These are phyloP conservation scores for Daldinia sp. DNA, from an alignment of 2,329 filamentous ascomycete genomes.

Conservation along the genomic window DNA sequence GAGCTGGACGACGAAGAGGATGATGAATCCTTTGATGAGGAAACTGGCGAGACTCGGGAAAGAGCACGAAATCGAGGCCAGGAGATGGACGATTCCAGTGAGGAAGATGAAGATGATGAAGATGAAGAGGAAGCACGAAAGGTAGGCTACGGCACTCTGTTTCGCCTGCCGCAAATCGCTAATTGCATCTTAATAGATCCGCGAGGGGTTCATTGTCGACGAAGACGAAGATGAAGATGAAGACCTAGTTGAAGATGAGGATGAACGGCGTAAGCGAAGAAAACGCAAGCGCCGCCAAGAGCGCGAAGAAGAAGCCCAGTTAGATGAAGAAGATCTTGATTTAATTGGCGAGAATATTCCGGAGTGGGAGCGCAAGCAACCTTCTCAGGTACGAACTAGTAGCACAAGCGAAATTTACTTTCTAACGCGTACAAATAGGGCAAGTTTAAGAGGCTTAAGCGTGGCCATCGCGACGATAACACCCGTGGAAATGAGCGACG, in stretches of 20 bases:
- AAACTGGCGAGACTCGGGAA: conserved; percentile 66
- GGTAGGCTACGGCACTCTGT: conserved; percentile 56
- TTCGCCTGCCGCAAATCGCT: conserved; percentile 5
- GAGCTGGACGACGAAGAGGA: conserved; percentile 87
- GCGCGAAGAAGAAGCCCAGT: conserved; percentile 83
- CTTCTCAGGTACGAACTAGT: conserved; percentile 68
- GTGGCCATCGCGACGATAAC: conserved; percentile 80
- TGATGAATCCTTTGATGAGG: conserved; percentile 83
- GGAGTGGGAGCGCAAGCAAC: conserved; percentile 71
- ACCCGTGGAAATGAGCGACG: conserved; percentile 70
- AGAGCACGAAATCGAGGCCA: conserved; percentile 54
- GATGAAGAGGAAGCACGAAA: conserved; percentile 84
- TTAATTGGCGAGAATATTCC: conserved; percentile 86
- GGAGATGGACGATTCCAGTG: conserved; percentile 81
- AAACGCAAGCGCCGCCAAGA: conserved; percentile 79
- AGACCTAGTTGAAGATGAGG: conserved; percentile 68
- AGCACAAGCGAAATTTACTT: background rate
- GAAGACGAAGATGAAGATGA: conserved; percentile 84
- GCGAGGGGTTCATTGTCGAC: conserved; percentile 95
- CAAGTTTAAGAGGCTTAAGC: conserved; percentile 96
- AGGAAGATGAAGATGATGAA: conserved; percentile 92
- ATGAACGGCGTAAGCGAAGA: conserved; percentile 69
- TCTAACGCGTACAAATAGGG: conserved; percentile 60
- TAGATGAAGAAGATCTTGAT: conserved; percentile 96
- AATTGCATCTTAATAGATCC: conserved; percentile 65